Evolutionary conservation across 129 eudicot species (phyloP), one percentile per base, ranked within the genome.

Genomic region (Flaveria bidentis): DNA sequence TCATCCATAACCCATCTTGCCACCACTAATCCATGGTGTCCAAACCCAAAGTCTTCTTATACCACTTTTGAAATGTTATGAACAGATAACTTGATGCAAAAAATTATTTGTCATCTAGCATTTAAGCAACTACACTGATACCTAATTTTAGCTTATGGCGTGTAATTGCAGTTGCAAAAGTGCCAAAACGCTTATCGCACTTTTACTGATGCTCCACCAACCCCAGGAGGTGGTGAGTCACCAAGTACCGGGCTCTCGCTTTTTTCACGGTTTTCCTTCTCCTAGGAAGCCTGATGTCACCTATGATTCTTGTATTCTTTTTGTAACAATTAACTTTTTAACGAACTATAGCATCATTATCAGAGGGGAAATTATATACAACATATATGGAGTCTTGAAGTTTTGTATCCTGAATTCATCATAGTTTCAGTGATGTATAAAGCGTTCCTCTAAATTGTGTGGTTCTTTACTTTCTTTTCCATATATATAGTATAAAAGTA

Each of bases 111-210:
- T n/a, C 28, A 3, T 56, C 69, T 55, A 42, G 16, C 26, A 26
- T 14, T 26, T n/a, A 80, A 73, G 63, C 77, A 71, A 36, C 73
- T 63, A 26, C 47, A 33, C 62, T 20, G 46, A 74, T 57, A 9
- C n/a, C 18, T 61, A 76, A 75, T 5, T 53, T 42, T 50, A 23
- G 55, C 16, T 18, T 20, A 52, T 60, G 71, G 41, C 33, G 44
- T 67, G 16, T 45, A 26, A 75, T 23, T 77, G 81, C 91, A 95
- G 99, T 57, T 88, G 74, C 94, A 86, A 45, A 95, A 95, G 92
- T 95, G 99, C 78, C 99, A 91, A 66, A 92, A 87, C 58, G 96
- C 96, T 16, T 95, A 84, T 82, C 88, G 91, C 52, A 66, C 90
- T 55, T 82, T 80, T n/a, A 73, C 85, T 10, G 95, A 92, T 36